Base-by-base conservation (phyloP, 495 filamentous ascomycete species). In the Neurospora pannonica region DNA sequence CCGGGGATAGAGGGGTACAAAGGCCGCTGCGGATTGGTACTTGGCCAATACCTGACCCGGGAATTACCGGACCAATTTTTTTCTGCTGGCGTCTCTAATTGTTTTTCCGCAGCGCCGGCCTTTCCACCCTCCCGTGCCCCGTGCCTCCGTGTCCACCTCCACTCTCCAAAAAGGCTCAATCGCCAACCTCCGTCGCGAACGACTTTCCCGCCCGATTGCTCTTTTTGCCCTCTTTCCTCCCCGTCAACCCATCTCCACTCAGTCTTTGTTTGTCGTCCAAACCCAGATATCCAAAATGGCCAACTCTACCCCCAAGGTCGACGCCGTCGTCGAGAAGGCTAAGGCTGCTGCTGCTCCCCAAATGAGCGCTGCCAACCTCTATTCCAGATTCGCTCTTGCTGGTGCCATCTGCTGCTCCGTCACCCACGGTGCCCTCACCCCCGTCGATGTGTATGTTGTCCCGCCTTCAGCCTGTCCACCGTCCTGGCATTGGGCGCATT, bases 351-450 rank as follows among this genome's bases (percentile, higher is more conserved):
- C 71, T 70, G 78, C 81, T 46, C 74, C 72, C 75, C 79, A 83
- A 79, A 80, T 83, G 37, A 84, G 75, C 79, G 90, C 88, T 60
- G 73, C 88, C 75, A 81, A 81, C 70, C 88, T 93, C 73, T 93
- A 94, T 86, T 90, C 91, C 75, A 86, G 93, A 82, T 97, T 97
- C 87, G 94, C 95, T 82, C 92, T 97, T 80, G 94, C 94, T 76
- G 94, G 94, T 83, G 94, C 94, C 77, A 86, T 97, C 85, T 97
- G 94, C 90, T 97, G 94, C 84, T 93, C 93, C 79, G 87, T 97
- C 85, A 97, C 94, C 78, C 94, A 97, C 87, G 94, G 94, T 79
- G 90, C 88, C 79, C 88, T 97, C 82, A 97, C 94, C 73, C 94
- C 94, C 78, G 92, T 97, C 80, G 94, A 97, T 91, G 94, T 97